Conservation (phyloP, 192 early-diverging fungal genomes). For the Podila minutissima region DNA sequence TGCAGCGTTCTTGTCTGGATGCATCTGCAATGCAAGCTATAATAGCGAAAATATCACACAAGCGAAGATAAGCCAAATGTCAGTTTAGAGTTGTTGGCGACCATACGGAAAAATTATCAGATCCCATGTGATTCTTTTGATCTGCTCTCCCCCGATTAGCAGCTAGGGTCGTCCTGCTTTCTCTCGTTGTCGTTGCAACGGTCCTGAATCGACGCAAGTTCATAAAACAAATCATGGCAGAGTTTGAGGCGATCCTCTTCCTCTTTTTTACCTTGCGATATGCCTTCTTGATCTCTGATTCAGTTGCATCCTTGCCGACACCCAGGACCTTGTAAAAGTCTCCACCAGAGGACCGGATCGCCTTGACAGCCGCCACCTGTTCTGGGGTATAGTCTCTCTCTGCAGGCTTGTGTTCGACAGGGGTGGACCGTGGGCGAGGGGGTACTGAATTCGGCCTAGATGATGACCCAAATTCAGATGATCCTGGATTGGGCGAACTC, state of each 20-base stretch:
- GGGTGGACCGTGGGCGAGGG: constrained; percentile 21
- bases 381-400: constrained; percentile 77
- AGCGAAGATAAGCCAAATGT: not conserved
- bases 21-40: constrained; percentile 89
- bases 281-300: constrained; percentile 90
- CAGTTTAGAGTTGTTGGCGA: constrained; percentile 1
- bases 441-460: constrained; percentile 6
- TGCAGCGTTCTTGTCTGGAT: constrained; percentile 96
- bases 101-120: no score
- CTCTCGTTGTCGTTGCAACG: not conserved
- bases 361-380: constrained; percentile 81
- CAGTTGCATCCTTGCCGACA: constrained; percentile 77
- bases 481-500: constrained; percentile 21
- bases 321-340: constrained; percentile 90
- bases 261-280: constrained; percentile 81
- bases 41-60: not conserved
- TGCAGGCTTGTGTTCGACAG: constrained; percentile 43
- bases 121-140: not conserved
- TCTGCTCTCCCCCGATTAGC: no score
- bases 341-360: constrained; percentile 74
- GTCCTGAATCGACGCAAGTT: no score
- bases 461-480: constrained; percentile 13
- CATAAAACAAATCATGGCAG: no score
- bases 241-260: not conserved
- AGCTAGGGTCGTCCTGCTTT: not conserved